phyloP scores from a whole-genome alignment of 2,329 filamentous ascomycete species.

The Ramularia endophylla region DNA sequence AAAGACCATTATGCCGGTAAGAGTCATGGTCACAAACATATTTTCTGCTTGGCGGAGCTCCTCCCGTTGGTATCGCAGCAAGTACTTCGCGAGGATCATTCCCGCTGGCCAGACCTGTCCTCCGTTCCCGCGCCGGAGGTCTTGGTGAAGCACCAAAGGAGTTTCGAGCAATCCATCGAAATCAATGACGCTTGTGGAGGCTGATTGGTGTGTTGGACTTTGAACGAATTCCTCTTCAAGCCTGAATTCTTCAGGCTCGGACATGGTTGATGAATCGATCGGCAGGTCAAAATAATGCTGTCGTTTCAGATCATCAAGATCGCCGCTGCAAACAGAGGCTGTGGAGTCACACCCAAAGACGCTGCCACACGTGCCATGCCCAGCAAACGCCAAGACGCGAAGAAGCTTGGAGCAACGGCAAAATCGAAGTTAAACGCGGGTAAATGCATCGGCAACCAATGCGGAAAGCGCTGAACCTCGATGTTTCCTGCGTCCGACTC shows the following conservation, averaged over 20 bases:
- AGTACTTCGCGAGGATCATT: conserved; percentile 78
- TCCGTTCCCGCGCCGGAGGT: conserved; percentile 81
- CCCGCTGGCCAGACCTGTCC: conserved; percentile 94
- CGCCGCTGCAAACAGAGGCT: too few species aligned
- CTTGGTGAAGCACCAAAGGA: conserved; percentile 73
- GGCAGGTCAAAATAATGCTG: too few species aligned
- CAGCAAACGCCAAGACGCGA: too few species aligned
- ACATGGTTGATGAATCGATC: too few species aligned
- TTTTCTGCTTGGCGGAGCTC: conserved; percentile 58
- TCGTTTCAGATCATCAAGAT: too few species aligned
- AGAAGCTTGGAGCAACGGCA: too few species aligned
- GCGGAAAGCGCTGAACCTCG: too few species aligned
- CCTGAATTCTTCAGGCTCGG: conserved; percentile 22
- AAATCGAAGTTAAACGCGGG: too few species aligned
- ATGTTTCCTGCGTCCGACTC: too few species aligned
- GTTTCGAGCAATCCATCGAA: conserved; percentile 68
- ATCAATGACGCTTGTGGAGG: conserved; percentile 47
- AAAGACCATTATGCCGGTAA: not conserved
- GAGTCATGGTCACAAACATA: conserved; percentile 55
- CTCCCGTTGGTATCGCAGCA: conserved; percentile 67
- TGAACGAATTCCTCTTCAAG: conserved; percentile 54
- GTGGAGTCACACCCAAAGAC: too few species aligned
- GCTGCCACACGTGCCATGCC: too few species aligned
- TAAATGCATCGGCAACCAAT: too few species aligned
- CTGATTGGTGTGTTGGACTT: conserved; percentile 46